Percentiles rank a stretch among this genome's conserved stretches.
Conservation (phyloP, 768 basidiomycete genomes). For the Rhizopogon roseolus region DNA sequence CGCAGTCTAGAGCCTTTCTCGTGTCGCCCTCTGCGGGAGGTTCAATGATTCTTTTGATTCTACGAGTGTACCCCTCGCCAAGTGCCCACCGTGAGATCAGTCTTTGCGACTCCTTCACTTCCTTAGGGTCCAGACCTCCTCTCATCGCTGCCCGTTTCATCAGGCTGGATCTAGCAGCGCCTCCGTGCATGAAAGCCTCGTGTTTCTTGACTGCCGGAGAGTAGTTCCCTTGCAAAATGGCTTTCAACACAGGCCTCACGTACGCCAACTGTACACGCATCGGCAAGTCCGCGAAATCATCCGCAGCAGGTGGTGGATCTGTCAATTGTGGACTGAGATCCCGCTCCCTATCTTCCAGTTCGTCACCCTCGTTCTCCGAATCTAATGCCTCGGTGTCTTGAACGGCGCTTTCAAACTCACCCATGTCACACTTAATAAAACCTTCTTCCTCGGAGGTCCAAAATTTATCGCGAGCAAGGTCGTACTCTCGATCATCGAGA, state of each 20-base stretch:
- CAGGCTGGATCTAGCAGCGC: constrained; percentile 34
- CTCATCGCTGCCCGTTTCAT: constrained; percentile 28
- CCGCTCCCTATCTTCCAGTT: constrained; percentile 23
- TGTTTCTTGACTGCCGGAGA: constrained; percentile 47
- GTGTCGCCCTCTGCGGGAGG: neutral
- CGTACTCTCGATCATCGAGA: constrained; percentile 43
- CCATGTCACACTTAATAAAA: constrained; percentile 64
- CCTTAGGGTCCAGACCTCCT: constrained; percentile 32
- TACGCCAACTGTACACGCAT: constrained; percentile 61
- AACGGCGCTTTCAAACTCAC: constrained; percentile 46
- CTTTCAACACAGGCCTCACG: constrained; percentile 56
- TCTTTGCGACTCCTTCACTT: constrained; percentile 33
- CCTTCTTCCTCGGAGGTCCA: constrained; percentile 51
- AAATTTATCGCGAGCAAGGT: constrained; percentile 48
- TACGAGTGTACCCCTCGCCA: constrained; percentile 5
- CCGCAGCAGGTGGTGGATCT: constrained; percentile 40
- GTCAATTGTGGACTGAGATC: constrained; percentile 4
- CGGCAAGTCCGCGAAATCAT: constrained; percentile 42
- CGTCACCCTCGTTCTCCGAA: constrained; percentile 23
- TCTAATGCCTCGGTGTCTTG: constrained; percentile 22
- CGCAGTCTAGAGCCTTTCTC: neutral
- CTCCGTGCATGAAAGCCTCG: constrained; percentile 55
- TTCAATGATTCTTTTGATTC: neutral
- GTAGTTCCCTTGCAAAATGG: constrained; percentile 54
- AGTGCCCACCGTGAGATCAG: constrained; percentile 24